Conservation (phyloP, 2,329 filamentous ascomycete species). For the Pyricularia sp. region DNA sequence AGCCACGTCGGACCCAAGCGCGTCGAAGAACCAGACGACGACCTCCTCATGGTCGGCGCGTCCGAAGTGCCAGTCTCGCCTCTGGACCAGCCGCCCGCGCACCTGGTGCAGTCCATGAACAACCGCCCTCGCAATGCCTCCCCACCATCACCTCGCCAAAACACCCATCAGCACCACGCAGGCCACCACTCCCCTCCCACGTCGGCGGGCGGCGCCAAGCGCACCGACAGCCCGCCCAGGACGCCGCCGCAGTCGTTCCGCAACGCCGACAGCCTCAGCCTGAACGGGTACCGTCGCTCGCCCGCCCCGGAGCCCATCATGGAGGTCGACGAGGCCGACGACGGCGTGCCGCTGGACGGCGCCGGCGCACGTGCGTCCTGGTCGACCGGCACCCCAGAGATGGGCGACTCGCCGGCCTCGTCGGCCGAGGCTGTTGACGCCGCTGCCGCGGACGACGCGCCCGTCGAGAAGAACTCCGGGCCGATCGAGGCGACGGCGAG, state of each 20-base stretch:
- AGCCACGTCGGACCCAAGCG: not conserved
- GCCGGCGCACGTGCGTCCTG: not conserved
- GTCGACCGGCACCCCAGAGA: not conserved
- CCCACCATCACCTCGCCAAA: not conserved
- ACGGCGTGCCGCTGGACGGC: not conserved
- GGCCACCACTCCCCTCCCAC: not conserved
- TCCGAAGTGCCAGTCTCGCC: constrained; percentile 4
- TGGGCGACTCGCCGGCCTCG: too few species aligned
- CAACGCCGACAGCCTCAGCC: not conserved
- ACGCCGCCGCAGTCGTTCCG: not conserved
- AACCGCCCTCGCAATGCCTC: not conserved
- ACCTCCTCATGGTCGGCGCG: constrained; percentile 5
- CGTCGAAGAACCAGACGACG: constrained; percentile 2
- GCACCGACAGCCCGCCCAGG: not conserved
- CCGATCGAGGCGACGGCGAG: not conserved
- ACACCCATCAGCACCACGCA: not conserved
- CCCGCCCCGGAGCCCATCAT: constrained; percentile 4
- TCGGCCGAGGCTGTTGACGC: too few species aligned
- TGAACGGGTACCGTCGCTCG: constrained; percentile 1
- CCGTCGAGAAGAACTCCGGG: too few species aligned
- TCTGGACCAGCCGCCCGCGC: constrained; percentile 1
- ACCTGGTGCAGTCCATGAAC: not conserved
- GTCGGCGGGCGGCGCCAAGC: not conserved
- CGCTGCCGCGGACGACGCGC: too few species aligned
- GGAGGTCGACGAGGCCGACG: constrained; percentile 3